These are phyloP conservation scores for Kurtzmaniella quercitrusa DNA, from an alignment of 1,139 yeast species.

Conservation along the genomic window DNA sequence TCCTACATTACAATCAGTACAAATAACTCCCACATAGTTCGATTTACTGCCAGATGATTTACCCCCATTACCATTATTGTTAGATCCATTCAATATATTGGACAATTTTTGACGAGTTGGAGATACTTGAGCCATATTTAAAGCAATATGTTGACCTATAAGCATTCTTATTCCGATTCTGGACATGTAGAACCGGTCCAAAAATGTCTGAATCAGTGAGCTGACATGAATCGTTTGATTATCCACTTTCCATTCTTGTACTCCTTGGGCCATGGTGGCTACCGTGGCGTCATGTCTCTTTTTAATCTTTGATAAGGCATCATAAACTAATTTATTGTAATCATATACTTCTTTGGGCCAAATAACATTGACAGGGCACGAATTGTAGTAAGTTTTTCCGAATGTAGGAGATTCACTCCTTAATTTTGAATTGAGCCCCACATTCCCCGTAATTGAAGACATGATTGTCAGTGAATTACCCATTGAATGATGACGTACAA, in stretches of 20 bases:
- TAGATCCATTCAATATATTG: conserved; percentile 30
- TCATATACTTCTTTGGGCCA: conserved; percentile 78
- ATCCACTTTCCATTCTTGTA: conserved; percentile 77
- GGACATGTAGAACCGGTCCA: conserved; percentile 82
- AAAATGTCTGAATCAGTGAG: conserved; percentile 68
- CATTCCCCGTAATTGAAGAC: background rate
- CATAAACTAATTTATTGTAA: conserved; percentile 65
- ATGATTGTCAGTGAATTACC: conserved; percentile 4
- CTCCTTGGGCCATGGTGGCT: conserved; percentile 90
- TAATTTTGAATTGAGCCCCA: conserved; percentile 9
- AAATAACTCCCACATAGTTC: conserved; percentile 78
- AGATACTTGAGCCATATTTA: conserved; percentile 60
- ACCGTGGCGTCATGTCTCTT: conserved; percentile 90
- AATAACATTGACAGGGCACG: conserved; percentile 46
- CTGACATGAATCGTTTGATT: conserved; percentile 47
- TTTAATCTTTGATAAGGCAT: conserved; percentile 66
- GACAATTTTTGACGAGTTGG: conserved; percentile 39
- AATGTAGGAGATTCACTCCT: conserved; percentile 34
- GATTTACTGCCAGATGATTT: conserved; percentile 12
- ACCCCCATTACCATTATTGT: conserved; percentile 12
- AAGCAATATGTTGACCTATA: conserved; percentile 84
- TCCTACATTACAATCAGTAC: conserved; percentile 73
- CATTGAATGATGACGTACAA: conserved; percentile 26
- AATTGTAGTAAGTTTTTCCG: conserved; percentile 57
- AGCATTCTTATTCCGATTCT: conserved; percentile 87